A percentile compares a stretch with the other conserved stretches of the same genome.
phyloP scores from a whole-genome alignment of 495 filamentous ascomycete genomes.

The Podospora pseudopauciseta region DNA sequence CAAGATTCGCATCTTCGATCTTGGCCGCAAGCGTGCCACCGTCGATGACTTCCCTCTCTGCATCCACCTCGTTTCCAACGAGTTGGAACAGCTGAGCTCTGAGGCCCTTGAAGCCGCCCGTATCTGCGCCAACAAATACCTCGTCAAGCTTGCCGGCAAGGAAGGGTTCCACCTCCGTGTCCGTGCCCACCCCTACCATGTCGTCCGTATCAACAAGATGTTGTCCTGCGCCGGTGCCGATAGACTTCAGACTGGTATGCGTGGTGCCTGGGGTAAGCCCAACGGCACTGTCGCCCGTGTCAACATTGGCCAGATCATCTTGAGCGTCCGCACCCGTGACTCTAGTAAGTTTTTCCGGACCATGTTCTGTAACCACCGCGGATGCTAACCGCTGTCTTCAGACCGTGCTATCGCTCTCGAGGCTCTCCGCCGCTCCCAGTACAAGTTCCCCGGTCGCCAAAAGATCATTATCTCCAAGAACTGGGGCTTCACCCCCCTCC shows the following conservation, averaged over 20 bases:
- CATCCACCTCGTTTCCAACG: slow-evolving; percentile 99
- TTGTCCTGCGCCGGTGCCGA: slow-evolving; percentile 99
- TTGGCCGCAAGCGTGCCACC: slow-evolving; percentile 95
- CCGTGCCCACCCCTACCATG: slow-evolving; percentile 98
- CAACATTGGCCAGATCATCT: slow-evolving; percentile 98
- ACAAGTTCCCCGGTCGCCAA: slow-evolving; percentile 99
- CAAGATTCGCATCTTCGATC: slow-evolving; percentile 99
- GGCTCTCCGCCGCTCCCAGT: slow-evolving; percentile 96
- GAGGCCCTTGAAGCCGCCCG: slow-evolving; percentile 98
- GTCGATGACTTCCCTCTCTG: slow-evolving; percentile 98
- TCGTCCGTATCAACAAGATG: slow-evolving; percentile 99
- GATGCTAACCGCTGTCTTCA: slow-evolving; percentile 36
- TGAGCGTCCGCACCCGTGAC: slow-evolving; percentile 95
- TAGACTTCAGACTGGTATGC: slow-evolving; percentile 99
- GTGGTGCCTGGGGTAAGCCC: slow-evolving; percentile 99
- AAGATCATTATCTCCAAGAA: slow-evolving; percentile 99
- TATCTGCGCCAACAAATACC: slow-evolving; percentile 99
- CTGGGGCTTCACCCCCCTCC: slow-evolving; percentile 98
- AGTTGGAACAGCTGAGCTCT: slow-evolving; percentile 97
- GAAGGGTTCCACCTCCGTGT: slow-evolving; percentile 99
- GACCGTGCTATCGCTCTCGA: slow-evolving; percentile 91
- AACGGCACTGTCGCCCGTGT: slow-evolving; percentile 97
- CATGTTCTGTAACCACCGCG: background rate
- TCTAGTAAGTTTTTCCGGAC: slow-evolving; percentile 53
- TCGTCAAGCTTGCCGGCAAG: slow-evolving; percentile 96